Evolutionary conservation across 108 stramenopile genomes (phyloP).

Genomic region (Cyclotella sp.): DNA sequence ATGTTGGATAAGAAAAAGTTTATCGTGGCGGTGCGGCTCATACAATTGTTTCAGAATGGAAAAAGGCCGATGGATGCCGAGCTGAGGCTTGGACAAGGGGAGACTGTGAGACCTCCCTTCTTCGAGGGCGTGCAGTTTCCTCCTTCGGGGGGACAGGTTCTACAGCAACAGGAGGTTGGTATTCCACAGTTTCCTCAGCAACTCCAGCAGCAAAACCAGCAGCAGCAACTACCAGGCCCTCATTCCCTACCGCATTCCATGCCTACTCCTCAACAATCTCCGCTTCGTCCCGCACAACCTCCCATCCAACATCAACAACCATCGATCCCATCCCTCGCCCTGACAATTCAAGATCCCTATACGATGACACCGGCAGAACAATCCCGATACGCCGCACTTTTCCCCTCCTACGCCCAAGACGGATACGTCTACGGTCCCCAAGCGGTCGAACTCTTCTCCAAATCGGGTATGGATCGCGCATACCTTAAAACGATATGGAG

Average conservation of each 20-base stretch:
- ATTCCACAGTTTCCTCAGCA: constrained; percentile 10
- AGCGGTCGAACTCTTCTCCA: constrained; percentile 92
- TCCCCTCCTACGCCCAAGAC: constrained; percentile 85
- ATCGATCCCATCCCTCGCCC: constrained; percentile 46
- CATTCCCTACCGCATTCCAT: constrained; percentile 16
- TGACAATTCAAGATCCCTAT: constrained; percentile 84
- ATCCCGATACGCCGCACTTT: constrained; percentile 83
- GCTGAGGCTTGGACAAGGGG: constrained; percentile 60
- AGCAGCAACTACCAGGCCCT: constrained; percentile 12
- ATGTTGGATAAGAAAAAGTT: constrained; percentile 75
- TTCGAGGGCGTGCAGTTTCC: constrained; percentile 68
- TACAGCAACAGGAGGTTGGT: constrained; percentile 16
- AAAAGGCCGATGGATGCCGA: constrained; percentile 64
- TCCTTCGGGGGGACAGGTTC: constrained; percentile 5
- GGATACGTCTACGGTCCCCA: constrained; percentile 89
- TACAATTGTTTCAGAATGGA: constrained; percentile 88
- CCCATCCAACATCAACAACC: constrained; percentile 31
- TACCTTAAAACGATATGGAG: constrained; percentile 82
- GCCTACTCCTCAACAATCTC: constrained; percentile 22
- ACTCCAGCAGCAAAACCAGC: constrained; percentile 32
- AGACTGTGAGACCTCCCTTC: constrained; percentile 57
- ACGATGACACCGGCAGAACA: constrained; percentile 78
- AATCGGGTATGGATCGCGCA: constrained; percentile 61
- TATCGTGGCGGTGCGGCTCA: constrained; percentile 77
- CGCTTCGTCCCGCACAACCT: constrained; percentile 9